Base-by-base conservation (phyloP, 225 moss, liverwort and hornwort species). In the Thuidium tamariscinum region DNA sequence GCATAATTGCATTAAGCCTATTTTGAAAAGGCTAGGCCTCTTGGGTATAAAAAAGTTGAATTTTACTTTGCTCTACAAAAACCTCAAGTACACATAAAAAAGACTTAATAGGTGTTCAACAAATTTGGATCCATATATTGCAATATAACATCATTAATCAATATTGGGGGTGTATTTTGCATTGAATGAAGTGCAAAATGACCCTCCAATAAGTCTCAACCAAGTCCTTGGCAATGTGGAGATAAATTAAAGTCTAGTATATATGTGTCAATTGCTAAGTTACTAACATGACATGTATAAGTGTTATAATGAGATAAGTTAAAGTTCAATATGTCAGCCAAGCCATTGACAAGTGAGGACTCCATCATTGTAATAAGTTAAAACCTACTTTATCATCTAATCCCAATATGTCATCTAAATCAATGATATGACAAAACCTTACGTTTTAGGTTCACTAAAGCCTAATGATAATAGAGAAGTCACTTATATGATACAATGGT, bases 21-120 rank as follows among this genome's bases (percentile, higher is more conserved):
- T 7, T 69, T 69, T 41, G 6, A 41, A 41, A 2, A 15, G 14
- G 5, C 2, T 26, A 8, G 41, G 1, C 41, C 25, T 3, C 13
- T 0, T 25, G 0, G 13, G 15, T 0, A 0, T 26, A 41, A 69
- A 69, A n/a, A 69, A 41, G 8, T 0, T 0, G 2, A 41, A 23
- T 69, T 69, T 69, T 5, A 69, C 26, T 69, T 41, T 69, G 8
- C 8, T 69, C 14, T 69, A 41, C 3, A 26, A 69, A 26, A 69
- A 26, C 14, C 26, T 26, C 2, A 41, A 26, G 41, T 2, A 3
- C 7, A 56, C 16, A 13, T 17, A 5, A 22, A 0, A 66, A 66
- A 9, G 19, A 66, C 12, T 66, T 21, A 6, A 36, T 66, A 66
- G 4, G 13, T 67, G 2, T 36, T 37, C 6, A 12, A 66, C 1